Evolutionary conservation across 768 basidiomycete species (phyloP).

Genomic region (Tricholomella constricta): DNA sequence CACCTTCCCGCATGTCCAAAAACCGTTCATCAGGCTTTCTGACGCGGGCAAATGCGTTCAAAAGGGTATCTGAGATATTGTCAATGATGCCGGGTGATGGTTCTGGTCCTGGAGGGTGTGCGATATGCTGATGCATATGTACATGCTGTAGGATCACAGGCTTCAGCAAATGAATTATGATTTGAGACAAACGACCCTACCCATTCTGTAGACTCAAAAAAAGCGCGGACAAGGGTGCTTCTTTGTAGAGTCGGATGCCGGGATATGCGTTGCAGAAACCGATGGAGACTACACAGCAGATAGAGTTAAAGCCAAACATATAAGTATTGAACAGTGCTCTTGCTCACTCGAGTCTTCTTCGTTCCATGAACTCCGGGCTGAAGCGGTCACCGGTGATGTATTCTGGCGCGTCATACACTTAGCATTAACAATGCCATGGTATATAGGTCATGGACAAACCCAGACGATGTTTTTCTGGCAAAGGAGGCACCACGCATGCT

Average conservation of each 20-base stretch:
- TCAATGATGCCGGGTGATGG: slow-evolving; percentile 82
- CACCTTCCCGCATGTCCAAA: slow-evolving; percentile 83
- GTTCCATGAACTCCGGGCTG: slow-evolving; percentile 96
- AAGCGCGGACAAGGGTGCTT: slow-evolving; percentile 87
- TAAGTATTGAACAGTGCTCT: neutral
- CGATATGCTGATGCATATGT: slow-evolving; percentile 94
- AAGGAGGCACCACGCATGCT: slow-evolving; percentile 95
- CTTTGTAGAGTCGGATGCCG: slow-evolving; percentile 94
- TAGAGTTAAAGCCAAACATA: neutral
- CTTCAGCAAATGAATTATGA: slow-evolving; percentile 2
- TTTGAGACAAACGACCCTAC: slow-evolving; percentile 43
- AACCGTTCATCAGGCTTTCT: slow-evolving; percentile 98
- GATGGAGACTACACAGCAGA: slow-evolving; percentile 67
- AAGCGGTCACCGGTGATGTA: slow-evolving; percentile 98
- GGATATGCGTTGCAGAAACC: slow-evolving; percentile 88
- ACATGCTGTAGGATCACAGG: slow-evolving; percentile 64
- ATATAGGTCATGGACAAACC: slow-evolving; percentile 53
- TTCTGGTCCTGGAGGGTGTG: slow-evolving; percentile 89
- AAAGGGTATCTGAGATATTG: slow-evolving; percentile 91
- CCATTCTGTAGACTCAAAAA: slow-evolving; percentile 99
- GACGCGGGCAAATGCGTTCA: slow-evolving; percentile 94
- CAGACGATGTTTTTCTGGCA: slow-evolving; percentile 95
- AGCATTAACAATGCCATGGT: neutral
- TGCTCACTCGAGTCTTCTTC: slow-evolving; percentile 81
- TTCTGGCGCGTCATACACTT: slow-evolving; percentile 49